These are phyloP conservation scores for Recurvomyces mirabilis DNA, from an alignment of 495 filamentous ascomycete genomes.

Conservation along the genomic window DNA sequence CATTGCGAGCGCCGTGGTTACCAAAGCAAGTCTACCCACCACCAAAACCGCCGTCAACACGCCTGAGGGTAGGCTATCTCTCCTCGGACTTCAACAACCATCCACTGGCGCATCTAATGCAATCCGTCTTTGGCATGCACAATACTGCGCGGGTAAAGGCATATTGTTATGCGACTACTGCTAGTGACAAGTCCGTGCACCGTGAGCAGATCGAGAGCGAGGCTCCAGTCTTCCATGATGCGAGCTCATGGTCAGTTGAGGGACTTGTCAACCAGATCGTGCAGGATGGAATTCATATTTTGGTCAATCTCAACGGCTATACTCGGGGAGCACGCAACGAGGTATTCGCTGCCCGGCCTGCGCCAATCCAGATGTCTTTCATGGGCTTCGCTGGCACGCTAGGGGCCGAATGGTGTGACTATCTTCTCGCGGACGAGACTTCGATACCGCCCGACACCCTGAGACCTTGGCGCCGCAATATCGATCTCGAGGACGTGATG, in stretches of 20 bases:
- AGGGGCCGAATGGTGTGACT: conserved; percentile 98
- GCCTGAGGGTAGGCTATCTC: conserved; percentile 86
- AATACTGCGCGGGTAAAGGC: conserved; percentile 61
- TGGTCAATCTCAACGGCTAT: conserved; percentile 96
- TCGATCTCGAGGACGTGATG: conserved; percentile 59
- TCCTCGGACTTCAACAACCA: conserved; percentile 99
- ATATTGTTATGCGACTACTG: conserved; percentile 93
- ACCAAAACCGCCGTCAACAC: conserved; percentile 67
- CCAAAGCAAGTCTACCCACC: conserved; percentile 70
- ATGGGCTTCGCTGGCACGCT: conserved; percentile 98
- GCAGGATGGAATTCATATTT: conserved; percentile 86
- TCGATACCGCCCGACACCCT: conserved; percentile 77
- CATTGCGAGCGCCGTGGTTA: conserved; percentile 76
- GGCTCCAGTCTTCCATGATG: conserved; percentile 84
- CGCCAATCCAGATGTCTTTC: conserved; percentile 98
- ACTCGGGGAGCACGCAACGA: conserved; percentile 96
- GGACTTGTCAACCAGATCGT: conserved; percentile 81
- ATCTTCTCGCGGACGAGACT: conserved; percentile 80
- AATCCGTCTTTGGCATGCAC: conserved; percentile 95
- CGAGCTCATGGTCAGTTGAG: conserved; percentile 76
- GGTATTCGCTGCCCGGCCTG: conserved; percentile 87
- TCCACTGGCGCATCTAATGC: conserved; percentile 93
- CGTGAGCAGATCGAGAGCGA: conserved; percentile 90
- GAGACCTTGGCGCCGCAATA: conserved; percentile 62
- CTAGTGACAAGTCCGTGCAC: conserved; percentile 82